Evolutionary conservation across 2,329 filamentous ascomycete species (phyloP).

Genomic region (Penicillium sp.): DNA sequence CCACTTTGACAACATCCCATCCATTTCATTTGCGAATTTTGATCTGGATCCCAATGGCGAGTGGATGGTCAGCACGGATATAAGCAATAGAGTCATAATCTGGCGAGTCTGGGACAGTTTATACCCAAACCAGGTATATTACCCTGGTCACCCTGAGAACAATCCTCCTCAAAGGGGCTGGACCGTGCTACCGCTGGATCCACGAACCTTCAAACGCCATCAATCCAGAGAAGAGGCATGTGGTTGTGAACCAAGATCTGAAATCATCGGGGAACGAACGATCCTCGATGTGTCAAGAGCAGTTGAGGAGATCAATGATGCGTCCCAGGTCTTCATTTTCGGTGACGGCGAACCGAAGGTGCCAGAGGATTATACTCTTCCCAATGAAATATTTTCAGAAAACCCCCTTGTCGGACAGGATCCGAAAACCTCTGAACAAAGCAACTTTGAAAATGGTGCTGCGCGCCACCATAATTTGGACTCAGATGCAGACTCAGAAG

Average conservation of each 20-base stretch:
- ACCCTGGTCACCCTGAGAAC: slow-evolving; percentile 24
- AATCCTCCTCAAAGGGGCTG: slow-evolving; percentile 38
- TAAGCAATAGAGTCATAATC: slow-evolving; percentile 51
- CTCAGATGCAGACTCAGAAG: not conserved
- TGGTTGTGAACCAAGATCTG: slow-evolving; percentile 33
- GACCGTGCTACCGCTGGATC: slow-evolving; percentile 48
- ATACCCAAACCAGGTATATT: slow-evolving; percentile 28
- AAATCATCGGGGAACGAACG: slow-evolving; percentile 15
- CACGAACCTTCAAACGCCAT: slow-evolving; percentile 41
- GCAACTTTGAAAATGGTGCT: not conserved
- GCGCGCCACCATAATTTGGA: not conserved
- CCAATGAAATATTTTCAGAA: slow-evolving; percentile 30
- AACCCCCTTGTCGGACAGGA: slow-evolving; percentile 16
- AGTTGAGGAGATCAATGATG: slow-evolving; percentile 26
- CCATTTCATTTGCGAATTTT: slow-evolving; percentile 60
- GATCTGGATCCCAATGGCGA: slow-evolving; percentile 55
- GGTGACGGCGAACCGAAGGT: not conserved
- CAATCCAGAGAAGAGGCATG: slow-evolving; percentile 41
- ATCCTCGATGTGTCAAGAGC: slow-evolving; percentile 34
- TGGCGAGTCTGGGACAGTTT: slow-evolving; percentile 51
- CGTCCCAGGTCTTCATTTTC: slow-evolving; percentile 26
- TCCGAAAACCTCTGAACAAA: not conserved
- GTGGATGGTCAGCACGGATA: slow-evolving; percentile 61
- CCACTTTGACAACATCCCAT: slow-evolving; percentile 57
- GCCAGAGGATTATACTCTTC: not conserved